Conservation (phyloP, 345 rosid species). For the Eucalyptus shirleyi region DNA sequence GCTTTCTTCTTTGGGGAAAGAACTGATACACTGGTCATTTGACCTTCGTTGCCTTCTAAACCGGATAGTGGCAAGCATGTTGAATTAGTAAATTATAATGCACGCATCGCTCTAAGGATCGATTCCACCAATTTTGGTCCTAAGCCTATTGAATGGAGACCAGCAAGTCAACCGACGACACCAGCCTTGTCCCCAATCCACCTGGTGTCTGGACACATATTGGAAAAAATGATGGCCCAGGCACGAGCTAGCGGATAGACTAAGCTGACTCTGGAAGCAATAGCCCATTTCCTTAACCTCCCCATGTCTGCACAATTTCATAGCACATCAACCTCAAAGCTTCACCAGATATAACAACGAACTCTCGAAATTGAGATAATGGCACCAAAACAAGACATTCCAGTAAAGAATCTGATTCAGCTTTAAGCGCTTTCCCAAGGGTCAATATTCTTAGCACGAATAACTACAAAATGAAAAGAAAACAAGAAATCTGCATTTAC, state of each 20-base stretch:
- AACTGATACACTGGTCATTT: not conserved
- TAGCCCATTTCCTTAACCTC: slow-evolving; percentile 70
- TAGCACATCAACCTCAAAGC: not conserved
- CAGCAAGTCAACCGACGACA: slow-evolving; percentile 55
- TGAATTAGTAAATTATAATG: not conserved
- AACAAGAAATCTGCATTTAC: not conserved
- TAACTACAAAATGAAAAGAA: not conserved
- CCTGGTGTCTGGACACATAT: slow-evolving; percentile 70
- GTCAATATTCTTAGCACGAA: too few relatives aligned
- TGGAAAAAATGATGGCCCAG: slow-evolving; percentile 62
- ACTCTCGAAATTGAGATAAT: not conserved
- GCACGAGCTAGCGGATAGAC: slow-evolving; percentile 68
- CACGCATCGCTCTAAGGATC: slow-evolving; percentile 6
- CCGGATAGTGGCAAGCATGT: not conserved
- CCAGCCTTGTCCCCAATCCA: slow-evolving; percentile 87
- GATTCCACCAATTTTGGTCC: slow-evolving; percentile 41
- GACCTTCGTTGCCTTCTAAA: not conserved
- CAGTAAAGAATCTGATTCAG: not conserved
- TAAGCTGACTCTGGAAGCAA: slow-evolving; percentile 58
- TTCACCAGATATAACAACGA: not conserved
- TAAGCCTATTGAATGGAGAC: slow-evolving; percentile 64
- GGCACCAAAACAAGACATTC: too few relatives aligned
- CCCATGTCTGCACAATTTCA: slow-evolving; percentile 38
- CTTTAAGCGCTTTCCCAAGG: not conserved
- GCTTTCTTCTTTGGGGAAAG: not conserved